Evolutionary conservation across 1,284 basidiomycete species (phyloP).

Genomic region (Cryptococcus sp.): DNA sequence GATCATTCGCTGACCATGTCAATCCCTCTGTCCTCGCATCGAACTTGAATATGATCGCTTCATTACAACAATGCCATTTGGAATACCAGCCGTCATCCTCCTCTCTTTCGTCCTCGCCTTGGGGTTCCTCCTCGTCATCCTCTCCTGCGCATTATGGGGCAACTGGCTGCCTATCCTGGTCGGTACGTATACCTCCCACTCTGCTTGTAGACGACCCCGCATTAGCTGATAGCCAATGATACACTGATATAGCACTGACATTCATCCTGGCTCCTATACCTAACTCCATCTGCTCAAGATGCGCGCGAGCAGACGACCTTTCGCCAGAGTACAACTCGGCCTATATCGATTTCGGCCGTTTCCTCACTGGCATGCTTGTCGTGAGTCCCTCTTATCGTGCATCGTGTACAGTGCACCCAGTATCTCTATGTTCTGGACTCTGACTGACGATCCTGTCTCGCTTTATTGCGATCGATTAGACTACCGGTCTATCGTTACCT

Average conservation of each 20-base stretch:
- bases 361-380: conserved; percentile 86
- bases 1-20: conserved; percentile 2
- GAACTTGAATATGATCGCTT: not conserved
- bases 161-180: conserved; percentile 98
- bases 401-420: not conserved
- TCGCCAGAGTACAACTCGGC: conserved; percentile 61
- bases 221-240: not conserved
- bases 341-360: conserved; percentile 88
- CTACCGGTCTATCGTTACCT: conserved; percentile 87
- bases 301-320: conserved; percentile 59
- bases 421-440: not conserved
- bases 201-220: not conserved
- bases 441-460: not conserved
- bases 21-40: conserved; percentile 5
- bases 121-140: conserved; percentile 95
- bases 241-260: conserved; percentile 69
- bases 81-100: conserved; percentile 75
- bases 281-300: conserved; percentile 70
- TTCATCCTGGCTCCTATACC: conserved; percentile 95
- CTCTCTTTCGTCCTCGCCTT: conserved; percentile 95
- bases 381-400: conserved; percentile 54
- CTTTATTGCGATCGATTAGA: conserved; percentile 24
- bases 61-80: conserved; percentile 29
- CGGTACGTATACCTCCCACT: conserved; percentile 62
- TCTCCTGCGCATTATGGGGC: conserved; percentile 91